A percentile compares a stretch with the other conserved stretches of the same genome.
These are phyloP conservation scores for Aspergillus nidulans DNA, from an alignment of 495 filamentous ascomycete species.

Conservation along the genomic window DNA sequence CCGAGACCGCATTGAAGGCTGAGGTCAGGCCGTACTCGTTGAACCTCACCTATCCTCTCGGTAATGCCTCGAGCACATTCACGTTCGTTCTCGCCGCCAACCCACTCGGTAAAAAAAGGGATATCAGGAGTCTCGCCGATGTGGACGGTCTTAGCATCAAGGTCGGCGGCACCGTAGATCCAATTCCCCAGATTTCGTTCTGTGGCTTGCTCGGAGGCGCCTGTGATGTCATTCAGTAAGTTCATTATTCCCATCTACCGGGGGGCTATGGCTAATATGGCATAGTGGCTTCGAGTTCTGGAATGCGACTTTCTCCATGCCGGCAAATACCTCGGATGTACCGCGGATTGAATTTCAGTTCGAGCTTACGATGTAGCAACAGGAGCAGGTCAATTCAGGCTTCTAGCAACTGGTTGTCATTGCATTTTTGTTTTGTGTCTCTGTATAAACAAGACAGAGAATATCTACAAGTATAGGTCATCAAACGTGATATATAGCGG, in stretches of 20 bases:
- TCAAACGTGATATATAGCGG: background rate
- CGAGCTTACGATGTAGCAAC: constrained; percentile 18
- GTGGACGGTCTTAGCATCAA: constrained; percentile 2
- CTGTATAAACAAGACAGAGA: too few relatives aligned
- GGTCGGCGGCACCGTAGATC: constrained; percentile 1
- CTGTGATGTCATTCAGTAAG: constrained; percentile 11
- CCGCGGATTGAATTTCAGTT: constrained; percentile 6
- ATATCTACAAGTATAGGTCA: background rate
- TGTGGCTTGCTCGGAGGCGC: constrained; percentile 5
- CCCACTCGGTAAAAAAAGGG: background rate
- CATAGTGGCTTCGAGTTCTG: constrained; percentile 11
- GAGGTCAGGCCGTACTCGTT: constrained; percentile 25
- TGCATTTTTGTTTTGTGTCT: too few relatives aligned
- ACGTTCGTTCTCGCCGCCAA: constrained; percentile 5
- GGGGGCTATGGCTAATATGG: background rate
- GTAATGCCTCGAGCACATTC: constrained; percentile 4
- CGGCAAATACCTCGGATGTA: background rate
- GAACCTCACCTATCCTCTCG: constrained; percentile 32
- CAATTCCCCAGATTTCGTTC: constrained; percentile 1
- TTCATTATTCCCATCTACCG: background rate
- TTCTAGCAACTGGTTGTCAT: too few relatives aligned
- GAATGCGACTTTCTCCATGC: constrained; percentile 12
- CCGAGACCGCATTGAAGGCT: constrained; percentile 27
- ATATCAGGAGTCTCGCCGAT: constrained; percentile 1
- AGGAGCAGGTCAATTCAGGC: too few relatives aligned